Percentiles rank a stretch among this genome's conserved stretches.
Conservation (phyloP, 805 yeast species). For the Pichia ethanolica region DNA sequence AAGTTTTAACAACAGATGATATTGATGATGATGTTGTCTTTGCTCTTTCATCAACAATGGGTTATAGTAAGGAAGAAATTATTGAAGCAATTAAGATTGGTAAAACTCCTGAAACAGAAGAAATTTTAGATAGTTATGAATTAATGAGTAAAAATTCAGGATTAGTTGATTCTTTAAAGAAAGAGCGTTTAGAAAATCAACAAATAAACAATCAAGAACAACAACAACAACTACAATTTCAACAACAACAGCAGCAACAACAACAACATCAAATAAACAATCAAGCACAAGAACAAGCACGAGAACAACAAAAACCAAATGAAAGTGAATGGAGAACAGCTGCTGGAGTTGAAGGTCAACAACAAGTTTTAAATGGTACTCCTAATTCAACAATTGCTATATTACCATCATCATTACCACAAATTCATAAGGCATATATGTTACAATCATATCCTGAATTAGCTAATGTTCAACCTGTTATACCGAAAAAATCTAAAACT, state of each 20-base stretch:
- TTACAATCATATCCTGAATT: constrained; percentile 31
- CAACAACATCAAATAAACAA: neutral
- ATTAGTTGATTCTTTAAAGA: constrained; percentile 59
- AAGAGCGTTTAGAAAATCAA: constrained; percentile 12
- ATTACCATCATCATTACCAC: constrained; percentile 88
- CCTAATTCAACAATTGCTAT: constrained; percentile 84
- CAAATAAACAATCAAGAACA: neutral
- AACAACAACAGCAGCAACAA: constrained; percentile 11
- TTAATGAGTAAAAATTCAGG: constrained; percentile 73
- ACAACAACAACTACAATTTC: constrained; percentile 1
- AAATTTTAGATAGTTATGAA: constrained; percentile 79
- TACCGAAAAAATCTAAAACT: constrained; percentile 79
- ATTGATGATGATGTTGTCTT: constrained; percentile 70
- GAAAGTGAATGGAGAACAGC: constrained; percentile 26
- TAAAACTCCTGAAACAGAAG: constrained; percentile 46
- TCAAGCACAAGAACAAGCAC: neutral
- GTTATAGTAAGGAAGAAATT: constrained; percentile 80
- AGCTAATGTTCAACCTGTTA: constrained; percentile 36
- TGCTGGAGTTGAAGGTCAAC: constrained; percentile 22
- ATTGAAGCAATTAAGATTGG: constrained; percentile 49
- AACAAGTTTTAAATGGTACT: constrained; percentile 27
- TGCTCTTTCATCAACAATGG: constrained; percentile 77
- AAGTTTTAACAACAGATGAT: constrained; percentile 28
- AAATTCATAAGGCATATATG: constrained; percentile 92
- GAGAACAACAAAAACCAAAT: constrained; percentile 4